Evolutionary conservation across 768 basidiomycete genomes (phyloP).

Genomic region (Auriscalpium microsporum): DNA sequence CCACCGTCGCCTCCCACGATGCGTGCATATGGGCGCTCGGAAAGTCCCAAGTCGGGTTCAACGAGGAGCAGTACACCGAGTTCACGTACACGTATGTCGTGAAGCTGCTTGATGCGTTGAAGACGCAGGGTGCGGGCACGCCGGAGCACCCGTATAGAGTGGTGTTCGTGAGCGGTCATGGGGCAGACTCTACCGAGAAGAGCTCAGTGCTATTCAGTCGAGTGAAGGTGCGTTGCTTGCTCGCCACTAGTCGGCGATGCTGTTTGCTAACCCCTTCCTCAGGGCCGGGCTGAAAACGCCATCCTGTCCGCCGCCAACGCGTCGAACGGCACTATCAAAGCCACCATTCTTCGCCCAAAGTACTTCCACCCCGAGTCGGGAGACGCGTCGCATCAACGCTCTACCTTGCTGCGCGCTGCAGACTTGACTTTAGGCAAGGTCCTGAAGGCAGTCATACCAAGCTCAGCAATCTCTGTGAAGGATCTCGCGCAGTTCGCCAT

Average conservation of each 20-base stretch:
- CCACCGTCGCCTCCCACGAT: slow-evolving; percentile 16
- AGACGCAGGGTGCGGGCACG: slow-evolving; percentile 10
- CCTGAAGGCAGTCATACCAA: not conserved
- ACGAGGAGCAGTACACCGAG: slow-evolving; percentile 12
- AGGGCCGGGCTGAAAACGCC: slow-evolving; percentile 1
- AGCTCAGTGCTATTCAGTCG: slow-evolving; percentile 15
- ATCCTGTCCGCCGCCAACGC: not conserved
- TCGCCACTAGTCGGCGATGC: not conserved
- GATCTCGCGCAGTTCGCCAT: slow-evolving; percentile 3
- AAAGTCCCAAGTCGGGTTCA: slow-evolving; percentile 4
- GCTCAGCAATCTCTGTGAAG: not conserved
- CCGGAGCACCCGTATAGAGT: slow-evolving; percentile 17
- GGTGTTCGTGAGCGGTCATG: slow-evolving; percentile 21
- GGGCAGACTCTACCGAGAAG: slow-evolving; percentile 20
- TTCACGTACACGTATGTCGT: slow-evolving; percentile 20
- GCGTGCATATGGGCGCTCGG: slow-evolving; percentile 22
- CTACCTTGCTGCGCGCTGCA: not conserved
- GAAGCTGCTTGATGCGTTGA: slow-evolving; percentile 6
- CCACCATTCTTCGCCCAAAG: not conserved
- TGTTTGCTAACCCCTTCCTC: not conserved
- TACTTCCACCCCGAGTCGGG: slow-evolving; percentile 2
- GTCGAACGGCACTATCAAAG: not conserved
- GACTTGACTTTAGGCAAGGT: not conserved
- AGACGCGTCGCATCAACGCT: not conserved
- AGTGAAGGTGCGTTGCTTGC: slow-evolving; percentile 3